Evolutionary conservation across 345 rosid species (phyloP), one percentile per base, ranked within the genome.

Genomic region (Pistacia integerrima): DNA sequence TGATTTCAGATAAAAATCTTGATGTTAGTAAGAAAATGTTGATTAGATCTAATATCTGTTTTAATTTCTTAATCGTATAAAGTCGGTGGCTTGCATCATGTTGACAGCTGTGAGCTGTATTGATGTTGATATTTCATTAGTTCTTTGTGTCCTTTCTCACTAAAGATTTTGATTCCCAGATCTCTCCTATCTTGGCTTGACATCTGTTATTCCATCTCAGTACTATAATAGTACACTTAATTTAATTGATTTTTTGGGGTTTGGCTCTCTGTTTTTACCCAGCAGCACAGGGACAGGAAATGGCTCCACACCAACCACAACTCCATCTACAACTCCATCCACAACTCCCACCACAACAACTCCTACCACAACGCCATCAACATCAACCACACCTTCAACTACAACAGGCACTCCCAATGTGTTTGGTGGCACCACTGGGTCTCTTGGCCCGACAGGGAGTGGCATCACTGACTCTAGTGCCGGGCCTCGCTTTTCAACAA

Each of bases 71-170:
- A 41, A 55, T 41, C 46, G 9, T 41, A 5, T 41, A 0, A 3
- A 72, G 77, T 18, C 11, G 28, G 49, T 33, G 69, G 48, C 17
- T 5, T 11, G 64, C n/a, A 38, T 71, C 74, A 17, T 28, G 10
- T 41, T 35, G 54, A 9, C 68, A 54, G 72, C 58, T 41, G 28
- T 77, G 83, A 81, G 80, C 82, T 85, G 88, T 61, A 75, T 18
- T 58, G 87, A 81, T 60, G 87, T 81, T 68, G 87, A 83, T 78
- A 48, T 81, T 55, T 70, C 75, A 57, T 52, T 3, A 30, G 67
- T 60, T 20, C 49, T 66, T 78, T 68, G 44, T 74, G 51, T 25
- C 74, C 54, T n/a, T 22, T 5, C 20, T 14, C n/a, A 4, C 55
- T 4, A 22, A 2, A 54, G 63, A 59, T 46, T 25, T 52, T 63